Conservation (phyloP, 768 basidiomycete species). For the Naganishia vaughanmartiniae region DNA sequence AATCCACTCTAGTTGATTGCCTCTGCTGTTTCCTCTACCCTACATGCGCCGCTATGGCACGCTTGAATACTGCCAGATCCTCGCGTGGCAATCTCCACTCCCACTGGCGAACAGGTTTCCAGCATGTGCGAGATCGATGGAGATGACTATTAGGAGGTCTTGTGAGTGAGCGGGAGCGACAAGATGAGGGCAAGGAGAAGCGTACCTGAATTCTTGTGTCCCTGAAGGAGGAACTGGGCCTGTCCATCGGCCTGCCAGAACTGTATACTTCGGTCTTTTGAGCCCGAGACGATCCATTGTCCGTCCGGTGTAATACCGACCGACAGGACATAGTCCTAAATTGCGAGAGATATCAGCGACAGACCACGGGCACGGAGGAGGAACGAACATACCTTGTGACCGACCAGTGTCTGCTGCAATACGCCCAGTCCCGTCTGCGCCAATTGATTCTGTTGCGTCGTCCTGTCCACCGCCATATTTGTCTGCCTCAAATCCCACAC, state of each 20-base stretch:
- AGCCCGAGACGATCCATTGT: constrained; percentile 90
- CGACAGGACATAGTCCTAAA: constrained; percentile 68
- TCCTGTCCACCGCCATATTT: constrained; percentile 42
- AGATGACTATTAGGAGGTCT: constrained; percentile 58
- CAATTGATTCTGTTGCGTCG: constrained; percentile 35
- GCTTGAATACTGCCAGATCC: constrained; percentile 59
- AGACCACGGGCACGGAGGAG: not conserved
- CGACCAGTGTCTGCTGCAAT: constrained; percentile 80
- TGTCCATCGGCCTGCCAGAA: constrained; percentile 75
- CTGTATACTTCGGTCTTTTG: constrained; percentile 86
- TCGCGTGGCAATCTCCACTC: constrained; percentile 68
- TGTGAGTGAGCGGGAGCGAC: not conserved
- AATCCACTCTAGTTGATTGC: no score
- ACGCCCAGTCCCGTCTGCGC: constrained; percentile 54
- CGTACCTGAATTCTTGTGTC: constrained; percentile 67
- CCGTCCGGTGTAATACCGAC: constrained; percentile 86
- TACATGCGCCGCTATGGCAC: constrained; percentile 5
- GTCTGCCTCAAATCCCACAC: constrained; percentile 70
- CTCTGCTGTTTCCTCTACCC: not conserved
- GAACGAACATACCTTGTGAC: constrained; percentile 67
- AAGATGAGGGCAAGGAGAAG: constrained; percentile 21
- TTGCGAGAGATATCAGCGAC: not conserved
- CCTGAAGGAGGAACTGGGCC: constrained; percentile 91
- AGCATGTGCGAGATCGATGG: constrained; percentile 65
- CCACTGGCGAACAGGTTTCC: constrained; percentile 67